Evolutionary conservation across 2,329 filamentous ascomycete genomes (phyloP).

Genomic region (Hypoxylon sp.): DNA sequence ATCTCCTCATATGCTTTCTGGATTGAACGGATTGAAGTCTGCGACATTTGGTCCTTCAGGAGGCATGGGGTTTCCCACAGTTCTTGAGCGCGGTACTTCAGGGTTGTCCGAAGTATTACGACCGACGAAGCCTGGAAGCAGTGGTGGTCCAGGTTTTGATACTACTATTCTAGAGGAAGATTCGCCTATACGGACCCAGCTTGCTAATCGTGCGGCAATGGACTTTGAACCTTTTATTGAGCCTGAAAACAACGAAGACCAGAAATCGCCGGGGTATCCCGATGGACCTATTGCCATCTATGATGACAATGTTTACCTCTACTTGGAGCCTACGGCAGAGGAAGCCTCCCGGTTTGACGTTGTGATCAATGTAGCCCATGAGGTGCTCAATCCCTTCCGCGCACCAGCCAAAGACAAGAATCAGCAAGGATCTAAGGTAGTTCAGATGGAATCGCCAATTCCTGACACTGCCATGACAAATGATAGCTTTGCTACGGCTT

Average conservation of each 20-base stretch:
- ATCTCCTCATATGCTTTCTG: constrained; percentile 75
- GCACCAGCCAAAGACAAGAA: constrained; percentile 48
- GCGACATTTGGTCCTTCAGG: constrained; percentile 72
- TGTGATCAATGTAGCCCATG: constrained; percentile 86
- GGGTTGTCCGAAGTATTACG: constrained; percentile 72
- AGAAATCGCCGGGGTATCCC: constrained; percentile 86
- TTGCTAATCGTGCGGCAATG: constrained; percentile 71
- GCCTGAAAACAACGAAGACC: constrained; percentile 81
- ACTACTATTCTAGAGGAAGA: constrained; percentile 68
- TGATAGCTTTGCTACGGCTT: constrained; percentile 72
- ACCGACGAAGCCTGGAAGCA: constrained; percentile 62
- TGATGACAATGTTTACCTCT: constrained; percentile 81
- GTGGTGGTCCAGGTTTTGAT: constrained; percentile 54
- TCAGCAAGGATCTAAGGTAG: constrained; percentile 50
- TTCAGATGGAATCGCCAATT: constrained; percentile 60
- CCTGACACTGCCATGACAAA: constrained; percentile 71
- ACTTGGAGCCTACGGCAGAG: constrained; percentile 83
- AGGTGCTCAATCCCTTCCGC: constrained; percentile 83
- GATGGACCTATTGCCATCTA: constrained; percentile 87
- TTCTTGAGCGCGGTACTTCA: constrained; percentile 71
- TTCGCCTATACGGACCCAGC: constrained; percentile 72
- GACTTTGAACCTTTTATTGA: constrained; percentile 74
- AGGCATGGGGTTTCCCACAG: constrained; percentile 75
- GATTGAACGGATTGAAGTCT: constrained; percentile 69
- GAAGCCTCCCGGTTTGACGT: constrained; percentile 85